Evolutionary conservation across 306 rosid species (phyloP).

Genomic region (Cicer cuneatum): DNA sequence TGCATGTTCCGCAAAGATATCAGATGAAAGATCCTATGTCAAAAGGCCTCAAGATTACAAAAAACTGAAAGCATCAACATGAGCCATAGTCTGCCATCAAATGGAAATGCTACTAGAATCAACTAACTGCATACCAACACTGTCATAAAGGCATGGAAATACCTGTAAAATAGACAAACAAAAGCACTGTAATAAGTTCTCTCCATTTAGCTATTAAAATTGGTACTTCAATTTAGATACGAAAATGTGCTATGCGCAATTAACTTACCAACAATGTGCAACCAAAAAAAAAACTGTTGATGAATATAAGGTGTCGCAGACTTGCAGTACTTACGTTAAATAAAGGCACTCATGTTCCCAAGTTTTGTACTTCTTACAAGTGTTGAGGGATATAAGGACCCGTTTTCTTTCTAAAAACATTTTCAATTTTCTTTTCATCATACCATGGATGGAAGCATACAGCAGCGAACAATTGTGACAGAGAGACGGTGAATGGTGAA

Average conservation of each 20-base stretch:
- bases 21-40: constrained; percentile 47
- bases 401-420: not conserved
- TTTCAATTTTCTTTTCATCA: not conserved
- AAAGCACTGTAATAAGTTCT: constrained; percentile 31
- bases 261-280: not conserved
- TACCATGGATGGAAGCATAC: not conserved
- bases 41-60: constrained; percentile 41
- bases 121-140: constrained; percentile 27
- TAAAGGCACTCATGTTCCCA: not conserved
- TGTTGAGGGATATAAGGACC: not conserved
- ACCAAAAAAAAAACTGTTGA: constrained; percentile 11
- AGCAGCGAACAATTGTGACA: not conserved
- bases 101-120: constrained; percentile 43
- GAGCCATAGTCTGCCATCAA: constrained; percentile 45
- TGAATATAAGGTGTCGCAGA: constrained; percentile 1
- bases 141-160: constrained; percentile 96
- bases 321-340: not conserved
- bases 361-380: constrained; percentile 23
- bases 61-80: constrained; percentile 41
- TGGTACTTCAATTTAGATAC: constrained; percentile 17
- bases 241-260: not conserved
- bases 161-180: constrained; percentile 64
- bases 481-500: not conserved
- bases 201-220: not conserved
- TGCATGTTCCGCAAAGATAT: constrained; percentile 41